These are phyloP conservation scores for Klebsormidium nitens DNA, from an alignment of 139 green algal species.

Conservation along the genomic window DNA sequence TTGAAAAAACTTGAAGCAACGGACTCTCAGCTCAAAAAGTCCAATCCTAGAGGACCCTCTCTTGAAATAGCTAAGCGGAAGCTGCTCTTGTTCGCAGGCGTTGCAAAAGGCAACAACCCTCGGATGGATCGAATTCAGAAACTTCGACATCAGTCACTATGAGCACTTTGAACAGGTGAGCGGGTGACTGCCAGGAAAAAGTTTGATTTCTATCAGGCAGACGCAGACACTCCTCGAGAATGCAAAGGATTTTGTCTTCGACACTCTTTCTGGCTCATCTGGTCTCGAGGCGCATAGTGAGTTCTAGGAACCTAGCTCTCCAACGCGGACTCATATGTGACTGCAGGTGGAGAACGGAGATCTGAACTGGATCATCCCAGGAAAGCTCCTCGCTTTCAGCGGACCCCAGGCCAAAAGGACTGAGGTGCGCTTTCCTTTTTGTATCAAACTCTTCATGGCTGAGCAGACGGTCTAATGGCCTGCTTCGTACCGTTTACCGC, in stretches of 20 bases:
- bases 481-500: too few species aligned
- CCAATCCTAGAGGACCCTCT: background rate
- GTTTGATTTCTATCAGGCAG: too few species aligned
- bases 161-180: conserved; percentile 78
- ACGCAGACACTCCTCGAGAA: too few species aligned
- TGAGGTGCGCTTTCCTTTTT: conserved; percentile 7
- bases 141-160: conserved; percentile 78
- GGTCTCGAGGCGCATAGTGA: too few species aligned
- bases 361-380: conserved; percentile 85
- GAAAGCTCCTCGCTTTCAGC: conserved; percentile 83
- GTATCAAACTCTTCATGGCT: background rate
- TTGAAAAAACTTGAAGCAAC: background rate
- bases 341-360: conserved; percentile 75
- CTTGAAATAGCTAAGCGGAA: too few species aligned
- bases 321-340: too few species aligned
- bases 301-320: too few species aligned
- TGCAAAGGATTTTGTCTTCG: too few species aligned
- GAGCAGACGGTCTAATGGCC: too few species aligned
- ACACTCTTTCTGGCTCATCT: too few species aligned
- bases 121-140: conserved; percentile 72
- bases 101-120: conserved; percentile 66
- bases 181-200: too few species aligned
- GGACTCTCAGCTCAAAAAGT: background rate
- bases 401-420: conserved; percentile 41
- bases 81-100: too few species aligned